Base-by-base conservation (phyloP, 495 filamentous ascomycete genomes). In the Astrothelium subdiscretum region DNA sequence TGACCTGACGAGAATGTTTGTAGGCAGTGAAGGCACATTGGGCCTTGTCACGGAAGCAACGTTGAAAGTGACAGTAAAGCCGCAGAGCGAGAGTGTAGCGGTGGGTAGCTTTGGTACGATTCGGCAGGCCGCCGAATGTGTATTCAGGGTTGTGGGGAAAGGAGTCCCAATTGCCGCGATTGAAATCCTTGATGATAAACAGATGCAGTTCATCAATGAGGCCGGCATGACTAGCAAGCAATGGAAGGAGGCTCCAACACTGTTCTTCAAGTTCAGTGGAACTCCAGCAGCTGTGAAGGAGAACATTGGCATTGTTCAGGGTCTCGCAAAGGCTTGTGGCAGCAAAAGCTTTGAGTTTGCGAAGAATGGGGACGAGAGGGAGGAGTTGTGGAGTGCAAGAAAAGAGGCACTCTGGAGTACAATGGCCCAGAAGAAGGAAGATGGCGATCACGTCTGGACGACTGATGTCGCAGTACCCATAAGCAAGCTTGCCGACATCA, bases 241-340 rank as follows among this genome's bases (percentile, higher is more conserved):
- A 10, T 96, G 92, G 89, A 83, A 81, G 63, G 85, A 87, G 63
- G 83, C 83, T 20, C 92, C 92, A 3, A 96, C 92, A 3, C 75
- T 97, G 3, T 96, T 97, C 76, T 94, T 97, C 81, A 97, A 97
- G 70, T 97, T 96, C 73, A 81, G 83, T 18, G 91, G 92, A 32
- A 94, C 90, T 0, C 79, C 77, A 0, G 76, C 75, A 3, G 82
- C 82, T 5, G 90, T 96, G 22, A 89, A 90, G 69, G 92, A 97
- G 74, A 90, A 95, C 72, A 83, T 96, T 59, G 75, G 75, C 31
- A 76, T 88, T 57, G 91, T 95, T 1, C 82, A 82, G 69, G 75
- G 76, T 58, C 76, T 95, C 24, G 85, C 89, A 6, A 81, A 83
- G 66, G 59, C 63, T 13, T 76, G 85, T 27, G 85, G 87, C 26